Evolutionary conservation across 2,329 filamentous ascomycete species (phyloP).

Genomic region (Aspergillus tanneri): DNA sequence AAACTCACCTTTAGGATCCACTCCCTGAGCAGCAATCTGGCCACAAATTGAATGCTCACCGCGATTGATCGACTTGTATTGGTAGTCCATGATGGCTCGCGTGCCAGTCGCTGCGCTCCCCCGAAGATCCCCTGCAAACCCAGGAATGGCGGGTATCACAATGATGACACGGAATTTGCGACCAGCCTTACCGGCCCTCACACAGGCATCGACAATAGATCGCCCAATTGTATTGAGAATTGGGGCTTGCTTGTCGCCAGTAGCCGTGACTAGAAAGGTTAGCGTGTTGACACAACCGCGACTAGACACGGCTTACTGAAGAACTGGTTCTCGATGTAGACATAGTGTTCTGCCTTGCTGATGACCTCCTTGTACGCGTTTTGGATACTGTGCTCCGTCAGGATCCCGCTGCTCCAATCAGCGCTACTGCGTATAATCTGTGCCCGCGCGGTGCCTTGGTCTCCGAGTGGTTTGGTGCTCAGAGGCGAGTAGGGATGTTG

Average conservation of each 20-base stretch:
- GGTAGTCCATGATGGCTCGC: slow-evolving; percentile 95
- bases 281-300: slow-evolving; percentile 14
- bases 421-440: slow-evolving; percentile 87
- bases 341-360: slow-evolving; percentile 80
- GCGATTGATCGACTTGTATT: slow-evolving; percentile 92
- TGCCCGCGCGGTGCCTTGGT: slow-evolving; percentile 72
- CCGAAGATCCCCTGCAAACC: slow-evolving; percentile 87
- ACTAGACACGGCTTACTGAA: slow-evolving; percentile 61
- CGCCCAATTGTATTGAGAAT: slow-evolving; percentile 84
- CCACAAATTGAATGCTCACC: slow-evolving; percentile 89
- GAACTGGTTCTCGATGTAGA: slow-evolving; percentile 99
- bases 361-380: slow-evolving; percentile 87
- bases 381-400: slow-evolving; percentile 78
- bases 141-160: slow-evolving; percentile 85
- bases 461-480: slow-evolving; percentile 60
- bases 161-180: slow-evolving; percentile 90
- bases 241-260: slow-evolving; percentile 79
- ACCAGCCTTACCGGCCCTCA: slow-evolving; percentile 74
- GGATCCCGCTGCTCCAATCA: slow-evolving; percentile 91
- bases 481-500: slow-evolving; percentile 74
- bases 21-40: slow-evolving; percentile 68
- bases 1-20: slow-evolving; percentile 62
- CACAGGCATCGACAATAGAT: slow-evolving; percentile 86
- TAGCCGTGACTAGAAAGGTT: slow-evolving; percentile 66
- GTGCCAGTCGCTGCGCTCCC: slow-evolving; percentile 82